These are phyloP conservation scores for Fusarium tupiense DNA, from an alignment of 2,329 filamentous ascomycete genomes.

Conservation along the genomic window DNA sequence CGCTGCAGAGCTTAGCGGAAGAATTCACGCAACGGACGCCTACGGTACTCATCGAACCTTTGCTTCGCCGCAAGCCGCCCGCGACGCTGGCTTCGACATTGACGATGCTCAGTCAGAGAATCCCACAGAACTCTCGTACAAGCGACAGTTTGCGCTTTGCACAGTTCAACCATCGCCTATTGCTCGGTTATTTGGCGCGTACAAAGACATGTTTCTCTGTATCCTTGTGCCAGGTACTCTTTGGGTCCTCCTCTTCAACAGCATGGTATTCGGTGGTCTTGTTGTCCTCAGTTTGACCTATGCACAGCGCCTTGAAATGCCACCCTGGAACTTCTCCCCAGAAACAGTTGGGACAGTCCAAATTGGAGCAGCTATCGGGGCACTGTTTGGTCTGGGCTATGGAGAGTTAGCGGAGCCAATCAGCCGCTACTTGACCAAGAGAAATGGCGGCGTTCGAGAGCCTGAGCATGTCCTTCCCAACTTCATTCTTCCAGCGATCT, in stretches of 20 bases:
- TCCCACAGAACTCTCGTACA: not conserved
- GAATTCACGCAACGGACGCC: not conserved
- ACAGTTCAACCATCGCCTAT: not conserved
- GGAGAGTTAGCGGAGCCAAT: not conserved
- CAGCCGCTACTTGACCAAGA: not conserved
- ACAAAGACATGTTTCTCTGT: not conserved
- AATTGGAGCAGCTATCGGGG: not conserved
- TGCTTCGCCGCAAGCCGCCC: rapidly evolving
- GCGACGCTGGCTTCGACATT: not conserved
- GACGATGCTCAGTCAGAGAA: not conserved
- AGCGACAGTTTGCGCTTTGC: not conserved
- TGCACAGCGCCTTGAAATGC: not conserved
- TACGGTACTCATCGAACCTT: not conserved
- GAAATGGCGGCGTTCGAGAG: not conserved
- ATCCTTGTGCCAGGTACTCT: not conserved
- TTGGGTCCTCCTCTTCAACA: not conserved
- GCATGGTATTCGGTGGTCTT: not conserved
- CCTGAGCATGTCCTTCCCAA: not conserved
- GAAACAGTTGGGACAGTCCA: not conserved
- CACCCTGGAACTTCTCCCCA: not conserved
- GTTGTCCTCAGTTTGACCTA: not conserved
- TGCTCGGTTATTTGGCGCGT: not conserved
- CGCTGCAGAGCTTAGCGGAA: not conserved
- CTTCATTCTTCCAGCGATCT: not conserved
- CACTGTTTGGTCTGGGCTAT: not conserved